A percentile compares a stretch with the other conserved stretches of the same genome.
Evolutionary conservation across 73 alveolate species (phyloP).

Genomic region (Tetrahymena malaccensis): DNA sequence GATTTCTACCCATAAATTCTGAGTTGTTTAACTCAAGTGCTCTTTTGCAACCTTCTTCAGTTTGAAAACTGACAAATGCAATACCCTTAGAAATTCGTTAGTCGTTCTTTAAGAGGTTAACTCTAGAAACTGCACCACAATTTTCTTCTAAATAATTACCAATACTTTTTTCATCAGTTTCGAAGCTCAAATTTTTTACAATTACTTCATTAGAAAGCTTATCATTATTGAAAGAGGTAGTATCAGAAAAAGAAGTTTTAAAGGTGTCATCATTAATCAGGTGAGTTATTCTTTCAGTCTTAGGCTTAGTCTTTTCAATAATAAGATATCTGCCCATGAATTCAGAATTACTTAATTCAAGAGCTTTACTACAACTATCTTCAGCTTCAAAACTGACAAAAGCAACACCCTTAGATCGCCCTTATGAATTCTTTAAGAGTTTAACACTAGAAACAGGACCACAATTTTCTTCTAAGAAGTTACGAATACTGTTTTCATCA

Average conservation of each 20-base stretch:
- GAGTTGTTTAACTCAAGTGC: conserved; percentile 42
- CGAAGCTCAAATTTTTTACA: conserved; percentile 47
- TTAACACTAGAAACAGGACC: conserved; percentile 51
- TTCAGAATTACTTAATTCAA: conserved; percentile 45
- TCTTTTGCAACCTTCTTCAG: conserved; percentile 47
- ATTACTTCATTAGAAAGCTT: conserved; percentile 35
- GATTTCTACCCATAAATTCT: conserved; percentile 62
- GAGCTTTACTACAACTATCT: conserved; percentile 43
- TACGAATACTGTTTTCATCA: conserved; percentile 41
- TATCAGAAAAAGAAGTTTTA: conserved; percentile 74
- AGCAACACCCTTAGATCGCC: conserved; percentile 58
- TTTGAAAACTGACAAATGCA: conserved; percentile 55
- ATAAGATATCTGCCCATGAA: conserved; percentile 55
- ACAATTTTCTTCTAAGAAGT: conserved; percentile 35
- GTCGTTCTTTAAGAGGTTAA: conserved; percentile 35
- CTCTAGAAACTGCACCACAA: conserved; percentile 47
- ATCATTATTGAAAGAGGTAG: conserved; percentile 68
- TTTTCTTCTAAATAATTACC: conserved; percentile 35
- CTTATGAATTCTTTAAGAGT: conserved; percentile 36
- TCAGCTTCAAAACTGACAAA: conserved; percentile 54
- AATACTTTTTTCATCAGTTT: conserved; percentile 43
- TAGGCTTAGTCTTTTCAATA: conserved; percentile 24
- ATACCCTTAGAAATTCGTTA: conserved; percentile 56
- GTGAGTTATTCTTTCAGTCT: neutral
- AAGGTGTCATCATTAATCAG: conserved; percentile 45